A percentile compares a stretch with the other conserved stretches of the same genome.
Evolutionary conservation across 495 filamentous ascomycete species (phyloP).

Genomic region (Podospora pseudopauciseta): DNA sequence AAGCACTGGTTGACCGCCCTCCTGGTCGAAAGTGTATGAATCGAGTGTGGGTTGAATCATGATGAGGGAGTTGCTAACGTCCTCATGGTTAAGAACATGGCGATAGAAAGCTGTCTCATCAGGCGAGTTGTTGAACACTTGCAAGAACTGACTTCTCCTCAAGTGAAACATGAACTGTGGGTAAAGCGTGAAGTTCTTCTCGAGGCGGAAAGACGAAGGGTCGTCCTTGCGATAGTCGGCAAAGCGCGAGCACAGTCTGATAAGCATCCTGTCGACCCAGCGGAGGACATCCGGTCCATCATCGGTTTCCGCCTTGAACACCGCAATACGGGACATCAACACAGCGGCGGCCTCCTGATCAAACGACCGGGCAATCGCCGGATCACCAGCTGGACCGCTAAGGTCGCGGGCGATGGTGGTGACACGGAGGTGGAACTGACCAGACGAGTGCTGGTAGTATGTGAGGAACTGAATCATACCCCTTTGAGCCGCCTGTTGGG

Average conservation of each 20-base stretch:
- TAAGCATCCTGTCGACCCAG: constrained; percentile 99
- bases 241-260: constrained; percentile 91
- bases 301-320: constrained; percentile 98
- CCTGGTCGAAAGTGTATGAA: constrained; percentile 94
- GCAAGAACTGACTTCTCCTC: constrained; percentile 92
- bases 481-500: constrained; percentile 82
- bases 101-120: constrained; percentile 99
- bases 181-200: constrained; percentile 99
- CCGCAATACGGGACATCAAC: constrained; percentile 96
- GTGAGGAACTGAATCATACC: constrained; percentile 99
- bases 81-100: constrained; percentile 95
- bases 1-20: constrained; percentile 83
- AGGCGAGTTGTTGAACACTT: constrained; percentile 99
- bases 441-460: constrained; percentile 97
- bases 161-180: constrained; percentile 99
- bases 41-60: constrained; percentile 99
- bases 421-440: constrained; percentile 91
- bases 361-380: constrained; percentile 95
- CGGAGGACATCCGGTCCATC: constrained; percentile 98
- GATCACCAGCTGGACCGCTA: constrained; percentile 92
- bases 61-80: constrained; percentile 92
- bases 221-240: constrained; percentile 99
- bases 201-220: constrained; percentile 92
- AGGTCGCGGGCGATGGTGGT: constrained; percentile 91
- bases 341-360: constrained; percentile 98